Base-by-base conservation (phyloP, 192 early-diverging fungal genomes). In the Mortierella antarctica region DNA sequence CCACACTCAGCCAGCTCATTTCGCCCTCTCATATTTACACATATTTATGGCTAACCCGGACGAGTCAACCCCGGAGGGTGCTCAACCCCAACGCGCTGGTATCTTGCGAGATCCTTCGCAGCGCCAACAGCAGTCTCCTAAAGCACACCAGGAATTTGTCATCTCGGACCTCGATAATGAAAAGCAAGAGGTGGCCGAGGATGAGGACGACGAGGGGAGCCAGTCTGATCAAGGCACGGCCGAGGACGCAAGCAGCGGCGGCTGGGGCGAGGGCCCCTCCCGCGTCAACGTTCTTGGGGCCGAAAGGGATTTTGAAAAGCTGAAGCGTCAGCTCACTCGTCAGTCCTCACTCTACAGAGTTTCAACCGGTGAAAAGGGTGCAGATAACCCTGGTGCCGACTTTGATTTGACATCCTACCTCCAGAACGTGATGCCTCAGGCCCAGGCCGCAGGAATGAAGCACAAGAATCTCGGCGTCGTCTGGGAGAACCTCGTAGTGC, bases 391-490 rank as follows among this genome's bases (percentile, higher is more conserved):
- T 40, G 75, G 62, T 18, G 71, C 57, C 7, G 84, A 86, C 44
- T 86, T 86, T 65, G 85, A 86, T 63, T 58, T 86, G 56, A 84
- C 85, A 2, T 71, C 73, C 5, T 83, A 86, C 58, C 69, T 86
- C 17, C 71, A 76, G 11, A 65, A 83, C 42, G 61, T 83, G 6
- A 61, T 72, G 51, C 71, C 83, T 6, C 78, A 73, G 17, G 62
- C 70, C 18, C 49, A 66, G 9, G 65, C 76, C 21, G 86, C 84
- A 10, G 86, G 84, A 7, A 85, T 85, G 64, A 82, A 87, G 57
- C 70, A 60, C n/a, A 78, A 83, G 42, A 57, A 83, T 13, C 72
- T 87, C 55, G 84, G 86, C 23, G 65, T 85, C 6, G 54, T 79
- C 49, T 85, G 84, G 86, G 83, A 82, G 60, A 65, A 85, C 66